A percentile compares a stretch with the other conserved stretches of the same genome.
phyloP scores from a whole-genome alignment of 2,329 filamentous ascomycete genomes.

The Ilyonectria destructans region DNA sequence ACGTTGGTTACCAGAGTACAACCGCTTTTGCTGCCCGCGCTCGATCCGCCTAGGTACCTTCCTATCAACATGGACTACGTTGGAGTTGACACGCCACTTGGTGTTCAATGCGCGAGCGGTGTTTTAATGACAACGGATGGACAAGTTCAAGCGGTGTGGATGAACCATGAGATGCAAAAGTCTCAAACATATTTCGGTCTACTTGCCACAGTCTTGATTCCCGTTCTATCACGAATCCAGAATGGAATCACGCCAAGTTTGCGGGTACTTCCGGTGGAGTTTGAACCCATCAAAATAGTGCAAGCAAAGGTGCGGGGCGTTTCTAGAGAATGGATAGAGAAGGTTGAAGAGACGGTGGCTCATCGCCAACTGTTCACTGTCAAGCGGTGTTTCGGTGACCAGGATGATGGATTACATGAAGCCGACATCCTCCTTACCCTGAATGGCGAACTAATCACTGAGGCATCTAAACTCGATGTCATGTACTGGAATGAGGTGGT shows the following conservation, averaged over 20 bases:
- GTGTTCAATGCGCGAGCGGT: too few species aligned
- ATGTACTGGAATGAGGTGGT: constrained; percentile 94
- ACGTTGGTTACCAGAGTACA: constrained; percentile 96
- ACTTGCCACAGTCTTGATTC: constrained; percentile 88
- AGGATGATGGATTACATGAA: constrained; percentile 70
- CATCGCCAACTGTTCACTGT: constrained; percentile 99
- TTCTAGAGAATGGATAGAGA: constrained; percentile 94
- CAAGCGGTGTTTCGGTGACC: constrained; percentile 76
- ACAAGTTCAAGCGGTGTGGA: too few species aligned
- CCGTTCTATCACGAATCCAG: constrained; percentile 90
- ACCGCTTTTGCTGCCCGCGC: constrained; percentile 92
- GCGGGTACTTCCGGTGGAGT: constrained; percentile 93
- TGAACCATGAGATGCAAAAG: too few species aligned
- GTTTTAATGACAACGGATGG: too few species aligned
- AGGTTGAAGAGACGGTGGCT: constrained; percentile 90
- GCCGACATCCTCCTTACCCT: constrained; percentile 94
- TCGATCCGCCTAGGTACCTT: constrained; percentile 87
- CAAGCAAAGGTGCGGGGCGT: constrained; percentile 98
- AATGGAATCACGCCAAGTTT: constrained; percentile 84
- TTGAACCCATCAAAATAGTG: constrained; percentile 95
- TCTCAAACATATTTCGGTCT: constrained; percentile 88
- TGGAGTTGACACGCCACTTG: constrained; percentile 78
- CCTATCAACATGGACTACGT: constrained; percentile 98
- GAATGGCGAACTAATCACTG: constrained; percentile 93
- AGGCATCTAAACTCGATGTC: constrained; percentile 91